phyloP scores from a whole-genome alignment of 2,329 filamentous ascomycete genomes.

The Cytospora schulzeri region DNA sequence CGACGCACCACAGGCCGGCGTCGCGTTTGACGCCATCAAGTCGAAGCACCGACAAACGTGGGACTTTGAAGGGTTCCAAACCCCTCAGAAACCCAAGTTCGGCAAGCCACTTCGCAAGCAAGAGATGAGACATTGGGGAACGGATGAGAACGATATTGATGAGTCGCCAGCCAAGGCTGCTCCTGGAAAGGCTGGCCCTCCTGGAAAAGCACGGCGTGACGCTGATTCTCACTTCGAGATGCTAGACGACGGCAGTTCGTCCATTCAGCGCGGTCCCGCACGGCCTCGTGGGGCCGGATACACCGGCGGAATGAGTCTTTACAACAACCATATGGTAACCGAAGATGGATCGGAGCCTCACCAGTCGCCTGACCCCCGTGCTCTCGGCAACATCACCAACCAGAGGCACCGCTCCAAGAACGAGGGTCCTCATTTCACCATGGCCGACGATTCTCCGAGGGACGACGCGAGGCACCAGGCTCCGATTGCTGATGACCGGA shows the following conservation, averaged over 20 bases:
- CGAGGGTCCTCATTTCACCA: constrained; percentile 76
- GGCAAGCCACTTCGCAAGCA: constrained; percentile 63
- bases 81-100: constrained; percentile 71
- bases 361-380: constrained; percentile 42
- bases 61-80: constrained; percentile 86
- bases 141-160: constrained; percentile 63
- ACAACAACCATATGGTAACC: constrained; percentile 74
- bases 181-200: constrained; percentile 35
- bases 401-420: constrained; percentile 73
- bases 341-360: constrained; percentile 51
- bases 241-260: constrained; percentile 69
- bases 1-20: constrained; percentile 48
- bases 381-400: constrained; percentile 71
- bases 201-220: constrained; percentile 72
- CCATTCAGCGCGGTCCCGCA: constrained; percentile 48
- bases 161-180: constrained; percentile 62
- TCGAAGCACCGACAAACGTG: constrained; percentile 75
- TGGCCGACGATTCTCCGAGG: constrained; percentile 68
- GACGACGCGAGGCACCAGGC: constrained; percentile 40
- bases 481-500: constrained; percentile 56
- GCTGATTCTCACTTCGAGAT: constrained; percentile 84
- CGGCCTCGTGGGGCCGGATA: constrained; percentile 58
- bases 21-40: constrained; percentile 46
- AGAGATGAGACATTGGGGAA: constrained; percentile 78
- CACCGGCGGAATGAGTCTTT: constrained; percentile 71